Percentiles rank a stretch among this genome's conserved stretches.
These are phyloP conservation scores for Melaleuca quinquenervia DNA, from an alignment of 345 rosid genomes.

Conservation along the genomic window DNA sequence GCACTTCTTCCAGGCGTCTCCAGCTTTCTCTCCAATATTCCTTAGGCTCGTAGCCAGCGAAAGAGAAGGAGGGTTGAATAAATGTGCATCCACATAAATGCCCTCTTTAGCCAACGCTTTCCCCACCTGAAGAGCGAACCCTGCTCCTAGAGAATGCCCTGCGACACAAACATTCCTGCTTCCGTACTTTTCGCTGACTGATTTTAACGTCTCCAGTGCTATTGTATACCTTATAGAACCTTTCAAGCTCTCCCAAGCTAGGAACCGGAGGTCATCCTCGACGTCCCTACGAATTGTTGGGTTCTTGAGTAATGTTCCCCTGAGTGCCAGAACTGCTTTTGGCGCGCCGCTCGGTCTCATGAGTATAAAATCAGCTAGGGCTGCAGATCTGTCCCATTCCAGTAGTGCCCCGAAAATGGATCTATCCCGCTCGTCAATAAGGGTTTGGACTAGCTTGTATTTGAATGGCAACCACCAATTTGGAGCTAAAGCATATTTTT, in stretches of 20 bases:
- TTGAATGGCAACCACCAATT: conserved; percentile 92
- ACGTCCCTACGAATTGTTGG: conserved; percentile 79
- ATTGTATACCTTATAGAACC: conserved; percentile 82
- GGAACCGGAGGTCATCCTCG: conserved; percentile 85
- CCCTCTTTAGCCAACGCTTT: conserved; percentile 88
- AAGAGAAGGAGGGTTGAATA: conserved; percentile 88
- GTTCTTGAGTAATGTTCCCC: conserved; percentile 82
- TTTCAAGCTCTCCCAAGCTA: conserved; percentile 88
- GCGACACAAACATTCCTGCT: conserved; percentile 74
- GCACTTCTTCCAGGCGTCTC: conserved; percentile 61
- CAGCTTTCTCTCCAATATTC: conserved; percentile 72
- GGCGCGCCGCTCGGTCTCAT: conserved; percentile 89
- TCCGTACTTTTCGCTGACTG: conserved; percentile 54
- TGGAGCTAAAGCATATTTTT: conserved; percentile 68
- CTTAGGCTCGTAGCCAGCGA: conserved; percentile 82
- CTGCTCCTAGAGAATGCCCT: conserved; percentile 96
- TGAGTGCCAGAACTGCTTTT: conserved; percentile 58
- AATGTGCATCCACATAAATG: conserved; percentile 69
- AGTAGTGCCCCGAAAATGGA: conserved; percentile 80
- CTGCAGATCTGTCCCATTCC: conserved; percentile 91
- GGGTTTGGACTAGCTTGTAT: conserved; percentile 61
- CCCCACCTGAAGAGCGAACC: conserved; percentile 89
- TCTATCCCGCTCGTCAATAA: conserved; percentile 76
- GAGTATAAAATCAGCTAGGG: conserved; percentile 57
- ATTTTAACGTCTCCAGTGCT: conserved; percentile 46